Percentiles rank a stretch among this genome's conserved stretches.
phyloP scores from a whole-genome alignment of 2,329 filamentous ascomycete genomes.

The Ascochyta fabae region DNA sequence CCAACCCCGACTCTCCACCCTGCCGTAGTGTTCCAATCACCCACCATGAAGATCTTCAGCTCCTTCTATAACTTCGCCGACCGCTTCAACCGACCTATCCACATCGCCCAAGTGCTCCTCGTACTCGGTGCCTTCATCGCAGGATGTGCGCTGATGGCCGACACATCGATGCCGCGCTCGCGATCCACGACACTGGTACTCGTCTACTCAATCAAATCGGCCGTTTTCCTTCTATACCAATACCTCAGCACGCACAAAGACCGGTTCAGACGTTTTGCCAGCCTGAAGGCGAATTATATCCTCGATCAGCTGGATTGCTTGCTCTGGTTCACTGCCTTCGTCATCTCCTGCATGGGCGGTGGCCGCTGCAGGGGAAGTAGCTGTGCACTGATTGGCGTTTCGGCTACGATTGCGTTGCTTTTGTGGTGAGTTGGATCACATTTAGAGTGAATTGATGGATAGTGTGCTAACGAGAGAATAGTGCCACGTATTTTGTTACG shows the following conservation, averaged over 20 bases:
- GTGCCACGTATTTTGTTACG: neutral
- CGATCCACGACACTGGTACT: slow-evolving; percentile 13
- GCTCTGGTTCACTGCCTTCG: slow-evolving; percentile 21
- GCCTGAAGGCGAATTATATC: slow-evolving; percentile 50
- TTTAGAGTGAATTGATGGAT: too few species aligned
- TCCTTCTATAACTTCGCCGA: slow-evolving; percentile 2
- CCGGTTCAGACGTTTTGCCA: slow-evolving; percentile 44
- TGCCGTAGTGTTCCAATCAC: too few species aligned
- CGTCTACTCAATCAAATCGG: slow-evolving; percentile 41
- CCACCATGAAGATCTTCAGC: too few species aligned
- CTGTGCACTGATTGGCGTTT: slow-evolving; percentile 11
- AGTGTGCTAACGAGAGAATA: neutral
- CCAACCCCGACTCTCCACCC: too few species aligned
- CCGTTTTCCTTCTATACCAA: slow-evolving; percentile 52
- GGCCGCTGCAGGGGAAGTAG: slow-evolving; percentile 4
- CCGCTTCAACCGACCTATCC: slow-evolving; percentile 6
- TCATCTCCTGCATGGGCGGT: slow-evolving; percentile 16
- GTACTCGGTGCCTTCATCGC: slow-evolving; percentile 12
- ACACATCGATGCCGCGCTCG: slow-evolving; percentile 12
- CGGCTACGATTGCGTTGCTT: slow-evolving; percentile 4
- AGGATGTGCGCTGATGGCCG: slow-evolving; percentile 12
- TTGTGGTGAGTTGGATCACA: neutral
- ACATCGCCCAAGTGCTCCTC: slow-evolving; percentile 10
- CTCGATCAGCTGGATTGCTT: slow-evolving; percentile 48
- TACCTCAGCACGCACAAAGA: slow-evolving; percentile 47